These are phyloP conservation scores for Casaregolazyma suthepensis DNA, from an alignment of 1,139 yeast genomes.

Conservation along the genomic window DNA sequence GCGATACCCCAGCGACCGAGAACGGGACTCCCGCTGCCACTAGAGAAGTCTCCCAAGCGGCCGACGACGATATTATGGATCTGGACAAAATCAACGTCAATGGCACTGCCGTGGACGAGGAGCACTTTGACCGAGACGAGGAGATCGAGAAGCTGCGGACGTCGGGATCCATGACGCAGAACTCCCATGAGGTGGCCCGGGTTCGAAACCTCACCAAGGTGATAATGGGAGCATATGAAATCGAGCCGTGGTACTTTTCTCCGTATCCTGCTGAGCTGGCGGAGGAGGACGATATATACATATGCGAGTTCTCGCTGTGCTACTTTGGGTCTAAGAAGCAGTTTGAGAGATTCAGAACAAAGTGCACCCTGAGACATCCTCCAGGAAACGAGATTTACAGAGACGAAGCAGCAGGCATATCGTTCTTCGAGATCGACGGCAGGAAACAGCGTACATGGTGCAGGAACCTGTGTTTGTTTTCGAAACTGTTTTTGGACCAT, in stretches of 20 bases:
- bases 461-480: slow-evolving; percentile 80
- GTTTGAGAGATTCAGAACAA: slow-evolving; percentile 82
- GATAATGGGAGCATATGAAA: slow-evolving; percentile 82
- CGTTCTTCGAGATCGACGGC: slow-evolving; percentile 95
- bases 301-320: slow-evolving; percentile 85
- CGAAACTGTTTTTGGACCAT: slow-evolving; percentile 87
- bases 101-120: slow-evolving; percentile 47
- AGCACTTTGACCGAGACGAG: slow-evolving; percentile 75
- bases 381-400: slow-evolving; percentile 97
- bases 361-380: slow-evolving; percentile 82
- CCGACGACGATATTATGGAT: slow-evolving; percentile 62
- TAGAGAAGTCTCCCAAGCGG: slow-evolving; percentile 3
- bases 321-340: slow-evolving; percentile 87
- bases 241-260: slow-evolving; percentile 98
- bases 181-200: slow-evolving; percentile 75
- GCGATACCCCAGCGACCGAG: slow-evolving; percentile 18
- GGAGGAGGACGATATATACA: slow-evolving; percentile 80
- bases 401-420: slow-evolving; percentile 56
- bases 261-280: slow-evolving; percentile 95
- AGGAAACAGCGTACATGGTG: slow-evolving; percentile 96
- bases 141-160: slow-evolving; percentile 90
- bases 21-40: slow-evolving; percentile 14
- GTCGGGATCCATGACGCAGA: slow-evolving; percentile 95
- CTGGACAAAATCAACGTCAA: slow-evolving; percentile 80
- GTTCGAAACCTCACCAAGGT: slow-evolving; percentile 76